phyloP scores from a whole-genome alignment of 176 grass and related monocot species.

The Calamus simplicifolius region DNA sequence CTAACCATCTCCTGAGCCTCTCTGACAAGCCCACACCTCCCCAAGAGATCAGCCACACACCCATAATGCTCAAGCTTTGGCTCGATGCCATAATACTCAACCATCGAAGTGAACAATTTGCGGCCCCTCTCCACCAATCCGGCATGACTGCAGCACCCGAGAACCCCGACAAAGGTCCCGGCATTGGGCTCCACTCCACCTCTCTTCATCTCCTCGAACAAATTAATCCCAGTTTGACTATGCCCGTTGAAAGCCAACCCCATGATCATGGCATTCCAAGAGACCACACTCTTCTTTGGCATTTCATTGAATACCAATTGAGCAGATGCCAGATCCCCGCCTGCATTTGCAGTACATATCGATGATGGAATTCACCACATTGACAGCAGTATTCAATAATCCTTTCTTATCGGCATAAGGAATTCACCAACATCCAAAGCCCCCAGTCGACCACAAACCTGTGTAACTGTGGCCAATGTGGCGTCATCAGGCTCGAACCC shows the following conservation, averaged over 20 bases:
- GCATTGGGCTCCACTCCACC: constrained; percentile 24
- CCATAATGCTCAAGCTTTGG: constrained; percentile 44
- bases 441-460: constrained; percentile 35
- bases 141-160: constrained; percentile 50
- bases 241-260: constrained; percentile 42
- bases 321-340: constrained; percentile 27
- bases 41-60: constrained; percentile 55
- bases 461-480: constrained; percentile 31
- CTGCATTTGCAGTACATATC: constrained; percentile 77
- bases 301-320: constrained; percentile 27
- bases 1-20: constrained; percentile 36
- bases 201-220: constrained; percentile 38
- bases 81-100: constrained; percentile 17
- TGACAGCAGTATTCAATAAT: constrained; percentile 10
- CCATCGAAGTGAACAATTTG: constrained; percentile 39
- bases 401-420: constrained; percentile 24
- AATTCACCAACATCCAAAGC: constrained; percentile 23
- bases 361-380: constrained; percentile 43
- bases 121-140: constrained; percentile 36
- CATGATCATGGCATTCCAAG: constrained; percentile 45
- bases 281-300: constrained; percentile 26
- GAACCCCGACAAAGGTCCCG: constrained; percentile 40
- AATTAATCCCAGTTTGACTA: constrained; percentile 27
- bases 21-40: constrained; percentile 35
- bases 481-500: constrained; percentile 35